Conservation (phyloP, 2,329 filamentous ascomycete genomes). For the Claviceps sorghi region DNA sequence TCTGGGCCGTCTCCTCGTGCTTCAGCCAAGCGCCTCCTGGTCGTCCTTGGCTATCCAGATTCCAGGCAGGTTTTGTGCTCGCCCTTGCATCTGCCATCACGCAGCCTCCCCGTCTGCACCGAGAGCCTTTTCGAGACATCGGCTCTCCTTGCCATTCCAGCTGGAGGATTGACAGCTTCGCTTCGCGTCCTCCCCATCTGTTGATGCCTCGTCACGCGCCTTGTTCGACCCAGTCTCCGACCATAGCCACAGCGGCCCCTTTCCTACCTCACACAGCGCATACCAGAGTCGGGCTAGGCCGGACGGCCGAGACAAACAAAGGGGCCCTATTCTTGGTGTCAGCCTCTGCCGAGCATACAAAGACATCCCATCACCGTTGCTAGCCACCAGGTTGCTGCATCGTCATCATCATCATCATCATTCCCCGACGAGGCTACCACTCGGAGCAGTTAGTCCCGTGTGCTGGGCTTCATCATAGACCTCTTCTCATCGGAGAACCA, state of each 20-base stretch:
- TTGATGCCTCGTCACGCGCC: neutral
- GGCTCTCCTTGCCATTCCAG: constrained; percentile 1
- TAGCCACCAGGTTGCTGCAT: neutral
- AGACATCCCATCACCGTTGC: neutral
- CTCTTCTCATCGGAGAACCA: neutral
- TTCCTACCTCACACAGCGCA: neutral
- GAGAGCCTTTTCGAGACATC: neutral
- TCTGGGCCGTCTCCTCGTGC: neutral
- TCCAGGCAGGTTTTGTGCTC: neutral
- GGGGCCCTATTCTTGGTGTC: neutral
- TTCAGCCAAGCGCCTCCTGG: neutral
- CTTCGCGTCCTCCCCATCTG: neutral
- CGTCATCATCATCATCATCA: neutral
- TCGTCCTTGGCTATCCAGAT: neutral
- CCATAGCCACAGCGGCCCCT: neutral
- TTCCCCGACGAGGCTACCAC: neutral
- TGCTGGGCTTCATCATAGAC: neutral
- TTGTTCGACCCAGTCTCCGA: neutral
- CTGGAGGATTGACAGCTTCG: neutral
- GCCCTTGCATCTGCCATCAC: neutral
- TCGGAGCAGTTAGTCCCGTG: neutral
- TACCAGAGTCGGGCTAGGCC: constrained; percentile 2
- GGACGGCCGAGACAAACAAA: neutral
- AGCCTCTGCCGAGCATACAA: neutral
- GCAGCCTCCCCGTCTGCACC: too few relatives aligned